Base-by-base conservation (phyloP, 352 stramenopile genomes). In the Pythium rishiriense region DNA sequence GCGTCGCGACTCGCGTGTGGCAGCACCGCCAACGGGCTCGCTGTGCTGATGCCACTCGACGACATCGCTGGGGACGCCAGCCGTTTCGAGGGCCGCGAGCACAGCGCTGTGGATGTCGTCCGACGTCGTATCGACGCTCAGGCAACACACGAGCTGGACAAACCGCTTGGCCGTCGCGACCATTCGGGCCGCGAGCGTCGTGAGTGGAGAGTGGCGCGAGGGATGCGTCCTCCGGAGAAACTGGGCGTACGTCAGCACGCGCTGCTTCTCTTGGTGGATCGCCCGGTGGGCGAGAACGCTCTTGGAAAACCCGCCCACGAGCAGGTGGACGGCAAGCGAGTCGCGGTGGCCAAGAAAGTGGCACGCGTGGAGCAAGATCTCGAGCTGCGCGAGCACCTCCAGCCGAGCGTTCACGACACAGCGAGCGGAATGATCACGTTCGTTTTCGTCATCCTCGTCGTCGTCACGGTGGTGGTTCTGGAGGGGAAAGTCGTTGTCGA, bases 61-160 rank as follows among this genome's bases (percentile, higher is more conserved):
- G 39, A 68, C 29, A 3, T 48, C 37, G 4, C 12, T 3, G 22
- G 73, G 68, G 24, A 79, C n/a, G 6, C 65, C 70, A 3, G 64
- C 62, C 0, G 48, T 28, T 43, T 68, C 50, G 1, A 83, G 53
- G 1, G 54, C 56, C 17, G 54, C 55, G 6, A 73, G 39, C 35
- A 81, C 72, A 0, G 54, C 62, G 1, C 51, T 46, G 62, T 72
- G 62, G 17, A 66, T 15, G 41, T 31, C 57, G 26, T 74, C 64
- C 19, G 73, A 62, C 6, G 65, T 61, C 37, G 66, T 73, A 28
- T 83, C 75, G 0, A 75, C 47, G 37, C 57, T 70, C 19, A 83
- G 21, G 37, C 69, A 83, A 46, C 72, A 83, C 11, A 74, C 54
- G 3, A 81, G 43, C 51, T 81, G 75, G 26, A 83, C 62, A 1